These are phyloP conservation scores for Fusarium sp. DNA, from an alignment of 2,329 filamentous ascomycete species.

Conservation along the genomic window DNA sequence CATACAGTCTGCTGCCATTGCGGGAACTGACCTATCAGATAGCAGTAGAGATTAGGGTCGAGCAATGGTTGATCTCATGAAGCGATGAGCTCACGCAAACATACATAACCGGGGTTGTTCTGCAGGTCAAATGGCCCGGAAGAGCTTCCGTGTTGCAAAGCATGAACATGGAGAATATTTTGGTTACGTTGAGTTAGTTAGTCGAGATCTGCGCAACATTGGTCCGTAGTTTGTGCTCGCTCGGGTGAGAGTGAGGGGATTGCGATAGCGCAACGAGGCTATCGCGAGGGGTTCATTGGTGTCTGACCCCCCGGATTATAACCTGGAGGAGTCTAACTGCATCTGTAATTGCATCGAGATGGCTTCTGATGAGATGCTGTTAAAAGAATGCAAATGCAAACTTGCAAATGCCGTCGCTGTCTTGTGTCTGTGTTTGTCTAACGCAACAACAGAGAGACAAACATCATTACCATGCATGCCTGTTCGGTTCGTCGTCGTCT, in stretches of 20 bases:
- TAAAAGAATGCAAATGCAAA: neutral
- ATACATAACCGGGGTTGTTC: constrained; percentile 31
- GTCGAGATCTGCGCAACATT: constrained; percentile 24
- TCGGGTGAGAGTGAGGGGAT: neutral
- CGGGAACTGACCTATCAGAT: constrained; percentile 26
- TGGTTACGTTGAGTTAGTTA: neutral
- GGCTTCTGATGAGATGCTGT: constrained; percentile 6
- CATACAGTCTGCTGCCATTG: constrained; percentile 27
- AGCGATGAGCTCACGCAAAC: constrained; percentile 28
- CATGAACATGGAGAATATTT: constrained; percentile 21
- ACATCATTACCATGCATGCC: constrained; percentile 19
- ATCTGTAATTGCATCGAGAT: constrained; percentile 39
- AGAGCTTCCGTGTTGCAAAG: constrained; percentile 26
- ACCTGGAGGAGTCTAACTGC: constrained; percentile 20
- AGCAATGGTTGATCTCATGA: constrained; percentile 23
- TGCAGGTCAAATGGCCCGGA: constrained; percentile 31
- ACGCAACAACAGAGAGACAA: constrained; percentile 17
- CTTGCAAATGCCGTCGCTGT: constrained; percentile 19
- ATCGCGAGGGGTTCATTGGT: constrained; percentile 31
- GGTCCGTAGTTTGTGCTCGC: neutral
- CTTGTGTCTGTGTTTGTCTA: constrained; percentile 29
- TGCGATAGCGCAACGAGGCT: constrained; percentile 27
- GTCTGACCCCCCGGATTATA: constrained; percentile 20
- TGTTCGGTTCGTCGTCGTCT: neutral
- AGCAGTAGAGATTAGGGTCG: constrained; percentile 22